Evolutionary conservation across 192 early-diverging fungal genomes (phyloP), one percentile per base, ranked within the genome.

Genomic region (Geosiphon pyriformis): DNA sequence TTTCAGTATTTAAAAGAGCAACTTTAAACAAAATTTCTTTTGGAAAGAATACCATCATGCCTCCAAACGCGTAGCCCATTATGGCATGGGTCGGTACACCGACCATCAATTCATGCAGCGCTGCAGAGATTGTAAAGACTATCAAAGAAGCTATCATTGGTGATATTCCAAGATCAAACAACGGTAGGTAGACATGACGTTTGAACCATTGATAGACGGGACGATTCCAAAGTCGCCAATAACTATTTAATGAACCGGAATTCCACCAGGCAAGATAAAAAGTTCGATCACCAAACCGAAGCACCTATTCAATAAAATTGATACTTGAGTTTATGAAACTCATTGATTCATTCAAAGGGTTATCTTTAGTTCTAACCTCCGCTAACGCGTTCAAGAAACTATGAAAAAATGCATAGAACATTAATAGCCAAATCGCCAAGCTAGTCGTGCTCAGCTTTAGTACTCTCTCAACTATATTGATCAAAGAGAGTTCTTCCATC

Each of bases 251-350:
- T 31, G 85, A 85, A 17, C 81, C 78, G 0, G 85, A 83, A 77
- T 95, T 95, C 93, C 93, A 95, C 93, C 93, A 94, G 48, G 86
- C 86, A 30, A 89, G 74, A 74, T 94, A 95, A 64, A 95, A 95
- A 3, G 84, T 78, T 4, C 93, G 87, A 68, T 95, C 93, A 4
- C 89, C 93, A 77, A 95, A 95, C 35, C 88, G 81, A 30, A 93
- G 76, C 0, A 89, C 68, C 80, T 81, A 74, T 7, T n/a, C 8
- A 47, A 47, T 12, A 12, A 12, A 47, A 18, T 47, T 12, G 10
- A 47, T 12, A 47, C 18, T 47, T 18, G 18, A 18, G 18, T 12
- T 18, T 8, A n/a, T n/a, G n/a, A n/a, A n/a, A n/a, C n/a, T n/a
- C 47, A 48, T 48, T 48, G 47, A n/a, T n/a, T n/a, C n/a, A n/a